phyloP scores from a whole-genome alignment of 1,284 basidiomycete species.

The Abortiporus biennis region DNA sequence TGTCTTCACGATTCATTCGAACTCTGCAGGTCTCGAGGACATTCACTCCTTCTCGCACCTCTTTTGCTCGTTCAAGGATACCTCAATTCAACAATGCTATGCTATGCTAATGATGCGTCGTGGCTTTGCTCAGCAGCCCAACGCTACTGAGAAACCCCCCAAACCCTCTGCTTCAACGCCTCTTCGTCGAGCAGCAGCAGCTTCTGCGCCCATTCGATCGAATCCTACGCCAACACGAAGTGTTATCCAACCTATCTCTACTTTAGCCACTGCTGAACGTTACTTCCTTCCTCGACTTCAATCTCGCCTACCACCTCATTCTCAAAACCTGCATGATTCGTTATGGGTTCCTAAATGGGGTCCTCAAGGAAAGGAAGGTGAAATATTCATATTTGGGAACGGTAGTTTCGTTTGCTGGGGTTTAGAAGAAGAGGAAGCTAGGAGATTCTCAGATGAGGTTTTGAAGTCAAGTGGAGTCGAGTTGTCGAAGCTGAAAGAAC shows the following conservation, averaged over 20 bases:
- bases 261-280: conserved; percentile 72
- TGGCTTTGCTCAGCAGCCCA: neutral
- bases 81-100: too few species aligned
- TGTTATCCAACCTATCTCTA: conserved; percentile 67
- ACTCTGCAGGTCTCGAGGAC: too few species aligned
- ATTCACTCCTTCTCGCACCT: too few species aligned
- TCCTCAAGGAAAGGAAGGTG: conserved; percentile 61
- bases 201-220: conserved; percentile 68
- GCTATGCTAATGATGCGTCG: neutral
- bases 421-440: conserved; percentile 72
- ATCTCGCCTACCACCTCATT: conserved; percentile 41
- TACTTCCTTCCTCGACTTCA: conserved; percentile 59
- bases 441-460: conserved; percentile 59
- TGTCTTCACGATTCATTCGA: too few species aligned
- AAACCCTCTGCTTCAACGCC: conserved; percentile 75
- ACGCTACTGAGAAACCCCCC: conserved; percentile 30
- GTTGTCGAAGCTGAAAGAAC: conserved; percentile 56
- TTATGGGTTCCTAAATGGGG: conserved; percentile 77
- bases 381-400: conserved; percentile 82
- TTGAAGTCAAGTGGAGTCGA: conserved; percentile 53
- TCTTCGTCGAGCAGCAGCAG: conserved; percentile 63
- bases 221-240: conserved; percentile 77
- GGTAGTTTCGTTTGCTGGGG: conserved; percentile 90
- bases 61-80: too few species aligned
- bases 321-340: conserved; percentile 61